A percentile compares a stretch with the other conserved stretches of the same genome.
Conservation (phyloP, 2,329 filamentous ascomycete species). For the Lecanosticta acicola region DNA sequence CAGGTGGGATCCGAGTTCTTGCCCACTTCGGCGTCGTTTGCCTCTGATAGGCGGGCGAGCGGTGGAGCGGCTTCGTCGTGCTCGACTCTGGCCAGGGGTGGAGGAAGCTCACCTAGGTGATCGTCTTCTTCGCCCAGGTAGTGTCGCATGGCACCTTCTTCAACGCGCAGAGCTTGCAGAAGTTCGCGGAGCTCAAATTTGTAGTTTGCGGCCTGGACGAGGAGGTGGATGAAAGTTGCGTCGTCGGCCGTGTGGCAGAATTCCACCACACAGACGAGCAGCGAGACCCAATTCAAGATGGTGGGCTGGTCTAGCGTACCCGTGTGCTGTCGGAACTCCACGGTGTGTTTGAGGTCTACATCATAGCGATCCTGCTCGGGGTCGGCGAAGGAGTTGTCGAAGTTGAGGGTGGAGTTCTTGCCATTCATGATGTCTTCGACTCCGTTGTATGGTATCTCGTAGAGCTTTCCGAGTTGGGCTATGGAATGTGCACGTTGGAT, state of each 20-base stretch:
- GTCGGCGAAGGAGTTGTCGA: constrained; percentile 17
- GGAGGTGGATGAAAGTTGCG: neutral
- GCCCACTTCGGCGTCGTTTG: constrained; percentile 7
- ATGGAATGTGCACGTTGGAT: neutral
- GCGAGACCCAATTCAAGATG: constrained; percentile 13
- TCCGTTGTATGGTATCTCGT: neutral
- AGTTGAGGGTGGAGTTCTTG: constrained; percentile 13
- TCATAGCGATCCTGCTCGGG: neutral
- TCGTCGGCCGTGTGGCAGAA: neutral
- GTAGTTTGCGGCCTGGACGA: constrained; percentile 1
- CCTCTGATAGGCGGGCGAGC: constrained; percentile 1
- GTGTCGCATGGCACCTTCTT: constrained; percentile 2
- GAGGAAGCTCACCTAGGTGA: constrained; percentile 2
- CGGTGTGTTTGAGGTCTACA: constrained; percentile 15
- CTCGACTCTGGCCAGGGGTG: neutral
- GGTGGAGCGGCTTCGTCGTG: constrained; percentile 1
- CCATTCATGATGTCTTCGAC: no score
- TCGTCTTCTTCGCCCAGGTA: constrained; percentile 5
- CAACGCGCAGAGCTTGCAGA: constrained; percentile 2
- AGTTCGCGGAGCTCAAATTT: constrained; percentile 1
- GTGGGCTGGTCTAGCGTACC: constrained; percentile 22
- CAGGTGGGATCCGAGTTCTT: neutral
- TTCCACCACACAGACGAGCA: neutral
- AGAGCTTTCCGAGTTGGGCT: no score
- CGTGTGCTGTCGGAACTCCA: constrained; percentile 32